Evolutionary conservation across 345 rosid species (phyloP), one percentile per base, ranked within the genome.

Genomic region (Eucalyptus fibrosa): DNA sequence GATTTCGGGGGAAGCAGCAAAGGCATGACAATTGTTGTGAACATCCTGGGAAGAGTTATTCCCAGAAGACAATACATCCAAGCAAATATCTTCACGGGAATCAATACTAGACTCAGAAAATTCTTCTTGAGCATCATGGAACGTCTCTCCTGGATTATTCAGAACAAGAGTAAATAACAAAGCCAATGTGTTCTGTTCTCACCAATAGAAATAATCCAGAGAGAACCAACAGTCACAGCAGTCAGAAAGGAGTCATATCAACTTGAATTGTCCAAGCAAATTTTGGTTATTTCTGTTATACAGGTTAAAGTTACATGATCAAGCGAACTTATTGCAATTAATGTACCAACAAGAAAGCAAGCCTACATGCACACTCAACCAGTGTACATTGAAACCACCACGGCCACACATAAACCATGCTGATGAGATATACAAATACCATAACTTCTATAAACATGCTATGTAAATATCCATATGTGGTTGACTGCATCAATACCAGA

Each of bases 81-180:
- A 87, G 85, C 87, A 42, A 45, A 80, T 91, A 7, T 94, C 93
- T 12, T 93, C 95, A 88, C 90, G 92, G 88, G 94, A 92, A 51
- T 90, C 28, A 50, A 88, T 88, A 5, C 67, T 86, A 45, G 93
- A 30, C 89, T 88, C 89, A 3, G 95, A 88, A 72, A 96, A 96
- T 87, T 94, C 94, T 32, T 92, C 94, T 93, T 96, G 92, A 45
- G 98, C 98, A 90, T 98, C 99, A 90, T 95, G 94, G 92, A 96
- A 98, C 23, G 92, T 92, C 69, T 98, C 99, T 80, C 97, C 99
- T 98, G 93, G 88, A 89, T 90, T 90, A 92, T 83, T 56, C 51
- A 53, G 47, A 69, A 90, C 30, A 69, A 37, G 40, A 77, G 59
- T 47, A 26, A 50, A 3, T 14, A 37, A 55, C 30, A 60, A 60